Conservation (phyloP, 139 green algal species). For the Coelastrella sp. region DNA sequence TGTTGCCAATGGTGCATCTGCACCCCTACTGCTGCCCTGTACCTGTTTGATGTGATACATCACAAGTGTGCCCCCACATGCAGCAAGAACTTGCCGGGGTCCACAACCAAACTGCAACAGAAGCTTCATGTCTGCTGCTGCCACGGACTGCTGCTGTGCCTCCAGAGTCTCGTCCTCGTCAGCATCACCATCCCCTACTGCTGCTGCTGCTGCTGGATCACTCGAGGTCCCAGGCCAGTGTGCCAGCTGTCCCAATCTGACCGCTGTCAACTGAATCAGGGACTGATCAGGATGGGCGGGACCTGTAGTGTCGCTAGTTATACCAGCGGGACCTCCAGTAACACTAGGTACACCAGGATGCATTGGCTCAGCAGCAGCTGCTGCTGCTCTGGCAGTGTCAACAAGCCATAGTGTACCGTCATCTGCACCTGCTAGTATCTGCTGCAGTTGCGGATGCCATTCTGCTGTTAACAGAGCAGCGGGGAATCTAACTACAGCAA, state of each 20-base stretch:
- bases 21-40: conserved; percentile 28
- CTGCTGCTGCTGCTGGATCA: not conserved
- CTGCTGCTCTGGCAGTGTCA: not conserved
- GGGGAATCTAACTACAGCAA: not conserved
- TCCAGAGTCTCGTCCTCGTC: not conserved
- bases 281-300: conserved; percentile 6
- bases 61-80: conserved; percentile 19
- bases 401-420: conserved; percentile 12
- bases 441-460: conserved; percentile 28
- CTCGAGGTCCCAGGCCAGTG: conserved; percentile 2
- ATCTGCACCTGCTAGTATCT: not conserved
- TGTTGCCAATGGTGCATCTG: not conserved
- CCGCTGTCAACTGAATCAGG: not conserved
- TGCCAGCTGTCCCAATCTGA: not conserved
- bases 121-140: not conserved
- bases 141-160: not conserved
- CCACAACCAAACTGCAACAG: conserved; percentile 14
- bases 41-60: not conserved
- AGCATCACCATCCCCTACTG: not conserved
- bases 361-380: not conserved
- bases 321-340: not conserved
- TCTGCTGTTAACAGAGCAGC: not conserved
- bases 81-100: conserved; percentile 31
- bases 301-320: not conserved
- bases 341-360: not conserved